phyloP scores from a whole-genome alignment of 495 filamentous ascomycete genomes.

The Aspergillus diversus region DNA sequence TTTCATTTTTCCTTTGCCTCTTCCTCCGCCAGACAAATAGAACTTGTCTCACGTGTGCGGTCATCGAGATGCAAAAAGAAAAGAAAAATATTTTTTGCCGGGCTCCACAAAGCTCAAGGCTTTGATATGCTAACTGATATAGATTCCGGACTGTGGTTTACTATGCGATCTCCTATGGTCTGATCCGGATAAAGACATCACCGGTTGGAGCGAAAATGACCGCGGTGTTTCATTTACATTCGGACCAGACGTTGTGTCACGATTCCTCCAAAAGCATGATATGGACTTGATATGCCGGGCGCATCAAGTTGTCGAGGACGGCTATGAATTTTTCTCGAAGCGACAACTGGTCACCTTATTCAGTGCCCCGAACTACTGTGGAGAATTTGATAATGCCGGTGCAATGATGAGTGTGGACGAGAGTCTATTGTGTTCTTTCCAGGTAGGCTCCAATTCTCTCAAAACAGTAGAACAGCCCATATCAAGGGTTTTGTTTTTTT shows the following conservation, averaged over 20 bases:
- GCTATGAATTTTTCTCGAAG: constrained; percentile 99
- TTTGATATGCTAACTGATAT: constrained; percentile 54
- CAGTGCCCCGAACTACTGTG: constrained; percentile 98
- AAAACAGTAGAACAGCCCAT: no score
- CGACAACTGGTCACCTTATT: constrained; percentile 96
- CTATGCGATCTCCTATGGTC: constrained; percentile 98
- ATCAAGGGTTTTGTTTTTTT: constrained; percentile 16
- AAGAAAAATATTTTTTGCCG: constrained; percentile 32
- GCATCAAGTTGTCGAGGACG: constrained; percentile 98
- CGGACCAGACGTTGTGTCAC: constrained; percentile 96
- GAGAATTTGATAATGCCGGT: constrained; percentile 98
- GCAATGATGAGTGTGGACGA: constrained; percentile 99
- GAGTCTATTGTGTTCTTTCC: constrained; percentile 97
- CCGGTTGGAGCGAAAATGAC: constrained; percentile 99
- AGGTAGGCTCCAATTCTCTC: constrained; percentile 59
- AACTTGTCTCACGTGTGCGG: neutral
- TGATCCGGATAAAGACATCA: constrained; percentile 99
- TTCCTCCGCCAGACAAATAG: constrained; percentile 10
- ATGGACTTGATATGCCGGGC: constrained; percentile 99
- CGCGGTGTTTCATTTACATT: constrained; percentile 99
- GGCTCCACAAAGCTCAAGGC: constrained; percentile 42
- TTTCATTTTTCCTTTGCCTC: constrained; percentile 17
- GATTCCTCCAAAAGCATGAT: constrained; percentile 99
- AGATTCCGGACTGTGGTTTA: constrained; percentile 98
- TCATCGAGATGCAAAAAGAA: constrained; percentile 7